Base-by-base conservation (phyloP, 768 basidiomycete genomes). In the Terana coerulea region DNA sequence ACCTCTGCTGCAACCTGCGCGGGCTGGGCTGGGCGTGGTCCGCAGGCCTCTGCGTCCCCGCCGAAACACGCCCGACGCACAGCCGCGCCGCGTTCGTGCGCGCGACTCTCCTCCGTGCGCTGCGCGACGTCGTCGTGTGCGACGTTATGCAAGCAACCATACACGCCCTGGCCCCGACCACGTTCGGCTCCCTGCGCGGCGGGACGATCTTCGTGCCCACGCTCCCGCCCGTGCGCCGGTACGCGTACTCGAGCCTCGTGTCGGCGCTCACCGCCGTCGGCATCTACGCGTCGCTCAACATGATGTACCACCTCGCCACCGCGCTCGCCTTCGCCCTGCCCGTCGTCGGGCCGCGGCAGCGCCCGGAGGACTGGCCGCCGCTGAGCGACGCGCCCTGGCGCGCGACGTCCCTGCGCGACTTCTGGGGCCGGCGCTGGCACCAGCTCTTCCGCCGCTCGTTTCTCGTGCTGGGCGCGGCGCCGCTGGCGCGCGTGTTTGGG, bases 1-100 rank as follows among this genome's bases (percentile, higher is more conserved):
- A 86, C 48, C 71, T 87, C 17, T 55, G 54, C 22, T 68, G 66
- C 57, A 81, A 75, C 53, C 57, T 79, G 12, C 80, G 85, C 15
- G 85, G 84, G 6, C 60, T 70, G 40, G 82, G 80, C 12, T 86
- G 84, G 84, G 67, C 76, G 36, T 84, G 81, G 77, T 79, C 81
- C 1, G 56, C 64, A 25, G 54, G 59, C 22, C 12, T 61, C 9
- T 47, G 60, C 41, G 30, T 67, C 22, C 64, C 69, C 5, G 63
- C 51, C 5, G 75, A 78, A 55, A 72, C 67, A 9, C 75, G 77
- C 17, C 44, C 44, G 3, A 39, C 39, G 21, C 21, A 22, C 24
- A 40, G 36, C 25, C 14, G 22, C 19, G 9, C 17, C 26, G 39
- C 45, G 6, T 84, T 81, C 59, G 36, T 70, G 3, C 44, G 64